Evolutionary conservation across 2,329 filamentous ascomycete genomes (phyloP).

Genomic region (Penicillium sclerotiorum): DNA sequence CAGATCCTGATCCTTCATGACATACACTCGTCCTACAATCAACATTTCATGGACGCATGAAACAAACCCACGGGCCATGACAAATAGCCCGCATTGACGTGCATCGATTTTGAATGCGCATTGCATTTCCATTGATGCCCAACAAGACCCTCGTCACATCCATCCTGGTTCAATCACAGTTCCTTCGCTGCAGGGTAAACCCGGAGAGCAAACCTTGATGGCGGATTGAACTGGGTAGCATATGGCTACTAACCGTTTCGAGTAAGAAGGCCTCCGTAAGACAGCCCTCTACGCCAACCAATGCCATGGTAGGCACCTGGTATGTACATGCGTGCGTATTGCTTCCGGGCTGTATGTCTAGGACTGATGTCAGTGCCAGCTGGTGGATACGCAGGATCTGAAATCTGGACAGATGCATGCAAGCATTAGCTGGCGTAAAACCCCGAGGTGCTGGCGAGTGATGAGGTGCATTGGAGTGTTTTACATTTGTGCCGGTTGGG

Average conservation of each 20-base stretch:
- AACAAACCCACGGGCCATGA: background rate
- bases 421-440: slow-evolving; percentile 2
- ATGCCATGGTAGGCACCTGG: too few relatives aligned
- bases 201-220: background rate
- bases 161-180: background rate
- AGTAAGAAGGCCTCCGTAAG: too few relatives aligned
- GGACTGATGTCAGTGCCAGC: too few relatives aligned
- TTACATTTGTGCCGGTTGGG: slow-evolving; percentile 3
- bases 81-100: slow-evolving; percentile 2
- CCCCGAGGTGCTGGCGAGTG: background rate
- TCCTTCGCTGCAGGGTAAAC: background rate
- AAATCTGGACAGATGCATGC: background rate
- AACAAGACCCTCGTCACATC: background rate
- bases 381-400: background rate
- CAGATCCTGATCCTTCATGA: too few relatives aligned
- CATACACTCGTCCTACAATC: too few relatives aligned
- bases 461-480: slow-evolving; percentile 10
- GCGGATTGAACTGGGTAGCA: too few relatives aligned
- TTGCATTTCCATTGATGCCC: background rate
- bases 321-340: background rate
- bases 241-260: too few relatives aligned
- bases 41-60: background rate
- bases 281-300: too few relatives aligned
- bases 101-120: background rate
- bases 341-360: too few relatives aligned